Evolutionary conservation across 2,329 filamentous ascomycete genomes (phyloP), one percentile per base, ranked within the genome.

Genomic region (Verticillium alfalfae): DNA sequence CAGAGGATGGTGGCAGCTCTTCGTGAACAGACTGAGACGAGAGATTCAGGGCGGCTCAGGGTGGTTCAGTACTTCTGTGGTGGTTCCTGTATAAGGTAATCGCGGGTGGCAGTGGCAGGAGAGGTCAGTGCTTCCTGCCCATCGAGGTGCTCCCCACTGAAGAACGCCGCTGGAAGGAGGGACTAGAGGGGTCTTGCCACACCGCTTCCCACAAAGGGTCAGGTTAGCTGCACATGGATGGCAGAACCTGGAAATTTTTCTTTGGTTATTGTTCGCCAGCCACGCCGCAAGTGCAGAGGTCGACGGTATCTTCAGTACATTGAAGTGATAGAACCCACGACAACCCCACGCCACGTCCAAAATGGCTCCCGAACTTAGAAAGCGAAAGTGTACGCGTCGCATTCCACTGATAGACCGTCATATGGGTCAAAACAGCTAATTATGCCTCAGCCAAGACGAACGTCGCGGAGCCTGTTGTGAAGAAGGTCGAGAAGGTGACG

Each of bases 341-440:
- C 34, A 26, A 34, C 16, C 37, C 26, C 55, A 38, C 55, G 12
- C n/a, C 59, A 62, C 61, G 56, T 45, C 56, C 58, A 66, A 64
- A 70, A 82, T 82, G 80, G 77, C 79, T 39, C 78, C 77, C 65
- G 76, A 79, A 72, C 70, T 80, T 57, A 78, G 77, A 57, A 68
- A 70, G 61, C 78, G 70, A 41, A 74, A 72, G 61, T 65, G 71
- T 72, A 64, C 58, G 61, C 22, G n/a, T 52, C 45, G 45, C 45
- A 22, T 22, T 3, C 9, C 8, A 5, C 12, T 4, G 8, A 10
- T 26, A 1, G n/a, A 18, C 6, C 18, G 39, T 10, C 10, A 54
- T 59, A 34, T 3, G 55, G 16, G 2, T n/a, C 34, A 49, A 34
- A 22, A 34, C 26, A 56, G 15, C 57, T 64, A 49, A 66, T 31